Conservation (phyloP, 768 basidiomycete genomes). For the Macrolepiota albuminosa region DNA sequence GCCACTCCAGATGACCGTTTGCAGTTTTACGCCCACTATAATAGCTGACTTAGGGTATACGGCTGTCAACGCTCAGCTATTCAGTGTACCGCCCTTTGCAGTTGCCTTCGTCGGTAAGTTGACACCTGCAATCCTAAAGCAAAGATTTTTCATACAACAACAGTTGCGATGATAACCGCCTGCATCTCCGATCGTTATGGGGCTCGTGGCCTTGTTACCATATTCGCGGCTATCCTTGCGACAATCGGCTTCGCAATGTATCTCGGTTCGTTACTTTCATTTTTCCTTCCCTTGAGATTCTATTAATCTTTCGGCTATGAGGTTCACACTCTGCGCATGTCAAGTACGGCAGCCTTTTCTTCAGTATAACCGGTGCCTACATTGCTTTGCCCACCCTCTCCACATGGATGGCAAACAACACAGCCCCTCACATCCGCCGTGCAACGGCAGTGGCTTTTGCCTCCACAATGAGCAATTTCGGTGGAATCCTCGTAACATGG, state of each 20-base stretch:
- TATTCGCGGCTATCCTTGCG: constrained; percentile 38
- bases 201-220: constrained; percentile 43
- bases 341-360: constrained; percentile 53
- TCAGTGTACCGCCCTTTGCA: constrained; percentile 56
- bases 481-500: constrained; percentile 60
- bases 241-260: constrained; percentile 51
- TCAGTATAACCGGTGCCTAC: constrained; percentile 51
- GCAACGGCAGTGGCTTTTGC: constrained; percentile 55
- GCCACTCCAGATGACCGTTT: no score
- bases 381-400: constrained; percentile 44
- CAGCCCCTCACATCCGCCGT: constrained; percentile 48
- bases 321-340: constrained; percentile 32
- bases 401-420: constrained; percentile 62
- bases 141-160: not conserved
- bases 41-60: constrained; percentile 44
- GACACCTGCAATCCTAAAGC: not conserved
- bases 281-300: not conserved
- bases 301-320: constrained; percentile 8
- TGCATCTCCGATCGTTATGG: constrained; percentile 49
- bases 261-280: constrained; percentile 31
- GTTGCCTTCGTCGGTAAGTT: constrained; percentile 41
- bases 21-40: not conserved
- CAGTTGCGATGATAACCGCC: constrained; percentile 32
- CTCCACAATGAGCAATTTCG: constrained; percentile 53
- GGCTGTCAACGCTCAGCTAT: constrained; percentile 50